Evolutionary conservation across 495 filamentous ascomycete genomes (phyloP).

Genomic region (Penicillium macrosclerotiorum): DNA sequence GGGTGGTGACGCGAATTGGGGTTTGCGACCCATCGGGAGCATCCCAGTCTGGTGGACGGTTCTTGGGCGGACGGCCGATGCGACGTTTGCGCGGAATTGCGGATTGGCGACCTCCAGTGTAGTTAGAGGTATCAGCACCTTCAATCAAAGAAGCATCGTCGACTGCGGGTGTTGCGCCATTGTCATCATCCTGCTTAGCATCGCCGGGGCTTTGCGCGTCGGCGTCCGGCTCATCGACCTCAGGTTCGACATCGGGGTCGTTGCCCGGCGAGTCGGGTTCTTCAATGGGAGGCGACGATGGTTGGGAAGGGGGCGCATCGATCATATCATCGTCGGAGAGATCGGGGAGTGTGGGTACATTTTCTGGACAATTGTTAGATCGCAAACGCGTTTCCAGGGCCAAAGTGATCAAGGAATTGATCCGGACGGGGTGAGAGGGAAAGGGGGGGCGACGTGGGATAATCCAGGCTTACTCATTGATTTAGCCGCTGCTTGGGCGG

Average conservation of each 20-base stretch:
- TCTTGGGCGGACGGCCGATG: slow-evolving; percentile 83
- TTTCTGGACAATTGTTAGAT: slow-evolving; percentile 35
- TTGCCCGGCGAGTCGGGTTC: slow-evolving; percentile 29
- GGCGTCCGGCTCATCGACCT: slow-evolving; percentile 27
- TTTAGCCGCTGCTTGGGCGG: slow-evolving; percentile 50
- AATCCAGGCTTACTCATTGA: slow-evolving; percentile 47
- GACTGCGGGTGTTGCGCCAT: slow-evolving; percentile 33
- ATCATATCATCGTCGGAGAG: slow-evolving; percentile 50
- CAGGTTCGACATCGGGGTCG: slow-evolving; percentile 27
- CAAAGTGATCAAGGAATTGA: too few relatives aligned
- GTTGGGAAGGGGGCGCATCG: slow-evolving; percentile 39
- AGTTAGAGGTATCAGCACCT: slow-evolving; percentile 26
- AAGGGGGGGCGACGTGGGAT: not conserved
- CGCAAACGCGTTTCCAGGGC: slow-evolving; percentile 21
- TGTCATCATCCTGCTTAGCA: slow-evolving; percentile 32
- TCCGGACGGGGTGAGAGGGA: not conserved
- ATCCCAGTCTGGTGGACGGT: slow-evolving; percentile 74
- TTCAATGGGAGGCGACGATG: slow-evolving; percentile 34
- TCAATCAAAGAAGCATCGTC: slow-evolving; percentile 40
- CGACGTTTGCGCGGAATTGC: slow-evolving; percentile 72
- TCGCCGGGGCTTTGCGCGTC: slow-evolving; percentile 16
- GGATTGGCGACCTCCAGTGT: slow-evolving; percentile 37
- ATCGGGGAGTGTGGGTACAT: slow-evolving; percentile 43
- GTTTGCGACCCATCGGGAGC: slow-evolving; percentile 53
- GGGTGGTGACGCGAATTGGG: slow-evolving; percentile 57